phyloP scores from a whole-genome alignment of 2,329 filamentous ascomycete species.

The Plectosphaerella plurivora region DNA sequence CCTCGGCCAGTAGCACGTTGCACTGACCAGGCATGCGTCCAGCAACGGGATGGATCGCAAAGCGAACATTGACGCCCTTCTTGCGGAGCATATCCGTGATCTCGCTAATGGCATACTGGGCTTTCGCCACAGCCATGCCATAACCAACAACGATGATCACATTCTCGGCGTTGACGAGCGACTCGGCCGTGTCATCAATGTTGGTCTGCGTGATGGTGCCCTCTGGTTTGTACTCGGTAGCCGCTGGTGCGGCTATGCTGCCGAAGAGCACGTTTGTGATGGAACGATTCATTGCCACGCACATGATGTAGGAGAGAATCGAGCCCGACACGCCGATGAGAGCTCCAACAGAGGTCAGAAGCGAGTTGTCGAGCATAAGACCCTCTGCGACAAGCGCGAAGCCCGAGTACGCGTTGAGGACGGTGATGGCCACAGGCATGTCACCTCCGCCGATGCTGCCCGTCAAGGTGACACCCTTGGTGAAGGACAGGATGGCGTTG shows the following conservation, averaged over 20 bases:
- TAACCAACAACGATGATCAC: constrained; percentile 91
- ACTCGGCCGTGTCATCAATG: constrained; percentile 76
- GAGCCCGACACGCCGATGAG: constrained; percentile 86
- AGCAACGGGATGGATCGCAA: constrained; percentile 86
- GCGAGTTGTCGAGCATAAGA: constrained; percentile 83
- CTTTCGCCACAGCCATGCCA: constrained; percentile 91
- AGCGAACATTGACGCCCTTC: constrained; percentile 76
- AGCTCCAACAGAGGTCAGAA: constrained; percentile 80
- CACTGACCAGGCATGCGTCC: constrained; percentile 92
- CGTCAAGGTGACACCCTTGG: constrained; percentile 84
- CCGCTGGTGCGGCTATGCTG: constrained; percentile 63
- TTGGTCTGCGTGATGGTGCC: constrained; percentile 74
- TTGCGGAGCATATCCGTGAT: constrained; percentile 71
- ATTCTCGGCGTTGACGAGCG: constrained; percentile 69
- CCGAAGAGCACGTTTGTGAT: constrained; percentile 88
- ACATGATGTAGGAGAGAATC: constrained; percentile 83
- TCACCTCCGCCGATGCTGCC: constrained; percentile 88
- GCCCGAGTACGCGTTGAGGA: constrained; percentile 85
- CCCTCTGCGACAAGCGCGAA: constrained; percentile 88
- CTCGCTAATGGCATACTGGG: constrained; percentile 84
- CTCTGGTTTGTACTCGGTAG: constrained; percentile 69
- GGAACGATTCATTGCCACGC: constrained; percentile 86
- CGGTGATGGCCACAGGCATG: constrained; percentile 89
- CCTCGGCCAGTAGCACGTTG: constrained; percentile 85
- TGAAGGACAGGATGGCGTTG: constrained; percentile 73